phyloP scores from a whole-genome alignment of 2,329 filamentous ascomycete genomes.

The Sclerotinia sclerotiorum region DNA sequence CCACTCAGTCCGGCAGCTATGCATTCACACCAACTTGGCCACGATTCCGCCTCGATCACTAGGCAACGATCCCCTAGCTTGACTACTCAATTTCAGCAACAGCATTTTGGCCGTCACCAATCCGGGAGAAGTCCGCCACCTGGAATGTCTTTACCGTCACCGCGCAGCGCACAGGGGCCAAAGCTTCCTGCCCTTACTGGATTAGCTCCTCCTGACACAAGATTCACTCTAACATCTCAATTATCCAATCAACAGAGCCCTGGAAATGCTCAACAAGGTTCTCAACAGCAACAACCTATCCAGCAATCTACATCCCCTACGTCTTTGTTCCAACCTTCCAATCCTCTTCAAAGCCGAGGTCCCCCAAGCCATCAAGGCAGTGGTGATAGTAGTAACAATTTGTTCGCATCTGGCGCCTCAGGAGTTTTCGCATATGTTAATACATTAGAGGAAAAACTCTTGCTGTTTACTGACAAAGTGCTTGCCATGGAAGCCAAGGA shows the following conservation, averaged over 20 bases:
- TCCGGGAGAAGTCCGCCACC: constrained; percentile 53
- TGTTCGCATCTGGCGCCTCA: constrained; percentile 61
- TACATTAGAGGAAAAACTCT: constrained; percentile 62
- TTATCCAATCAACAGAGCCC: constrained; percentile 32
- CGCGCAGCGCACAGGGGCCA: constrained; percentile 35
- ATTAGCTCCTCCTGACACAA: constrained; percentile 40
- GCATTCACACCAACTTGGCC: constrained; percentile 50
- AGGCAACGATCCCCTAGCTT: constrained; percentile 66
- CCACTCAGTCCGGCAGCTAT: constrained; percentile 65
- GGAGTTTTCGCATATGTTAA: constrained; percentile 73
- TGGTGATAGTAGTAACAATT: constrained; percentile 60
- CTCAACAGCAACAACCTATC: constrained; percentile 31
- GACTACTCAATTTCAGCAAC: constrained; percentile 64
- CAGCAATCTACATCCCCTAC: constrained; percentile 33
- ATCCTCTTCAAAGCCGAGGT: constrained; percentile 43
- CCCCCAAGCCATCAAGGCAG: constrained; percentile 41
- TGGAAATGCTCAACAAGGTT: constrained; percentile 28
- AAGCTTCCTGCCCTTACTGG: constrained; percentile 40
- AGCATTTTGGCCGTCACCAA: constrained; percentile 58
- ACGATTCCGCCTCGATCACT: constrained; percentile 53
- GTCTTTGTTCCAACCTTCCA: constrained; percentile 46
- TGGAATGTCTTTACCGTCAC: constrained; percentile 38
- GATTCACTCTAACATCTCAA: constrained; percentile 39
- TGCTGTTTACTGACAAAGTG: constrained; percentile 48
- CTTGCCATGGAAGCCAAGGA: constrained; percentile 43